phyloP scores from a whole-genome alignment of 1,139 yeast genomes.

The Debaryomycetaceae sp. region DNA sequence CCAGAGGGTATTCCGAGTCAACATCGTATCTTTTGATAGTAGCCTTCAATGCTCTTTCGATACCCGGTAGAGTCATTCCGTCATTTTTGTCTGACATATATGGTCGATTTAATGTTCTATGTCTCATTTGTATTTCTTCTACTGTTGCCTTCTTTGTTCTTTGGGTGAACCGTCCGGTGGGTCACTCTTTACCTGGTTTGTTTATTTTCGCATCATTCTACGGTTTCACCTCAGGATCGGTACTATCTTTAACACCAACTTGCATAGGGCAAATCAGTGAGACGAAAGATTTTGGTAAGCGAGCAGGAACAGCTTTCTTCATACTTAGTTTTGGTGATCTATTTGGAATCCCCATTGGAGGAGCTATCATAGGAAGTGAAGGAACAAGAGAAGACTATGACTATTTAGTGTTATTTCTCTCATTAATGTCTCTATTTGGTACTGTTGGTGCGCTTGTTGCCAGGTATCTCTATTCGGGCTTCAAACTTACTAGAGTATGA shows the following conservation, averaged over 20 bases:
- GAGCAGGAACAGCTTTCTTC: constrained; percentile 68
- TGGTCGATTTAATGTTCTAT: constrained; percentile 54
- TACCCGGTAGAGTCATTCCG: constrained; percentile 43
- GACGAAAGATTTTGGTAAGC: constrained; percentile 61
- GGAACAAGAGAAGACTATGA: constrained; percentile 20
- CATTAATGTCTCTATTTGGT: constrained; percentile 17
- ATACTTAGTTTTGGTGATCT: constrained; percentile 42
- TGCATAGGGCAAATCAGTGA: constrained; percentile 61
- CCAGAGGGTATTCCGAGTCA: constrained; percentile 34
- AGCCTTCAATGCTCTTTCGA: constrained; percentile 43
- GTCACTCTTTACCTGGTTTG: constrained; percentile 13
- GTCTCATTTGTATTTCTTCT: constrained; percentile 32
- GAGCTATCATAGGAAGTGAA: constrained; percentile 41
- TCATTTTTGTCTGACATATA: constrained; percentile 48
- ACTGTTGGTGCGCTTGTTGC: constrained; percentile 22
- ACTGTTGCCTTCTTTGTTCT: constrained; percentile 39
- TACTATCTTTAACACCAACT: constrained; percentile 31
- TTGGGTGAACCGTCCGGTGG: constrained; percentile 38
- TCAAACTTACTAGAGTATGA: constrained; percentile 4
- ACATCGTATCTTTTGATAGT: constrained; percentile 46
- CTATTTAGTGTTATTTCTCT: constrained; percentile 18
- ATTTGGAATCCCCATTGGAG: constrained; percentile 49
- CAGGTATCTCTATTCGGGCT: constrained; percentile 25
- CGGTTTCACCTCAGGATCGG: constrained; percentile 29
- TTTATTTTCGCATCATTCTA: constrained; percentile 25